These are phyloP conservation scores for Penicillium cataractarum DNA, from an alignment of 495 filamentous ascomycete genomes.

Conservation along the genomic window DNA sequence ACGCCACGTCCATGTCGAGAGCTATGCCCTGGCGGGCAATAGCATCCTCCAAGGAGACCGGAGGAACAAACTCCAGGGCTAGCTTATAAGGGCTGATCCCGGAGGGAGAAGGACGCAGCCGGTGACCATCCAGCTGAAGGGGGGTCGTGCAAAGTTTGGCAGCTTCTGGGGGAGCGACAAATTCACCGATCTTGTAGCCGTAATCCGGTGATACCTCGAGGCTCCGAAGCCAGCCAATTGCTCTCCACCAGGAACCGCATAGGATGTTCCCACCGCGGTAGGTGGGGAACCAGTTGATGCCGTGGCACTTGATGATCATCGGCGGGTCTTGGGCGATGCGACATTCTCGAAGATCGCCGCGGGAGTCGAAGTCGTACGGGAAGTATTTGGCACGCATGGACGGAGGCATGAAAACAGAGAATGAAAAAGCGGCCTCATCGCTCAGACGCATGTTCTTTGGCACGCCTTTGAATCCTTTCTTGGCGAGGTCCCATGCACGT, in stretches of 20 bases:
- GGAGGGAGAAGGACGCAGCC: not conserved
- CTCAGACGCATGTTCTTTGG: not conserved
- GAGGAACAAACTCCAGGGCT: not conserved
- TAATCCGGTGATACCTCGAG: not conserved
- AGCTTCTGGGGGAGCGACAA: not conserved
- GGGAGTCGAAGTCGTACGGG: not conserved
- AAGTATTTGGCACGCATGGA: not conserved
- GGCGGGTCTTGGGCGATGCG: not conserved
- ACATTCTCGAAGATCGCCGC: not conserved
- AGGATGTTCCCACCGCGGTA: not conserved
- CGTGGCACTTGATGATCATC: conserved; percentile 2
- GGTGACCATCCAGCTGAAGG: not conserved
- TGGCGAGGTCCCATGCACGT: not conserved
- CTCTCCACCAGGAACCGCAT: not conserved
- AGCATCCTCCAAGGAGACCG: not conserved
- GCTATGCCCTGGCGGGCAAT: not conserved
- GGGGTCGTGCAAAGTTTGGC: not conserved
- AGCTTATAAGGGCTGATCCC: not conserved
- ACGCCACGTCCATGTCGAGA: not conserved
- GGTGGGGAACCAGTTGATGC: not conserved
- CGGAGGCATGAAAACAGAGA: not conserved
- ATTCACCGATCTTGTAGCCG: not conserved
- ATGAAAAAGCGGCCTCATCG: not conserved
- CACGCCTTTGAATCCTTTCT: not conserved
- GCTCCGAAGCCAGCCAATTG: not conserved